Evolutionary conservation across 805 yeast genomes (phyloP).

Genomic region (Saturnispora diversa): DNA sequence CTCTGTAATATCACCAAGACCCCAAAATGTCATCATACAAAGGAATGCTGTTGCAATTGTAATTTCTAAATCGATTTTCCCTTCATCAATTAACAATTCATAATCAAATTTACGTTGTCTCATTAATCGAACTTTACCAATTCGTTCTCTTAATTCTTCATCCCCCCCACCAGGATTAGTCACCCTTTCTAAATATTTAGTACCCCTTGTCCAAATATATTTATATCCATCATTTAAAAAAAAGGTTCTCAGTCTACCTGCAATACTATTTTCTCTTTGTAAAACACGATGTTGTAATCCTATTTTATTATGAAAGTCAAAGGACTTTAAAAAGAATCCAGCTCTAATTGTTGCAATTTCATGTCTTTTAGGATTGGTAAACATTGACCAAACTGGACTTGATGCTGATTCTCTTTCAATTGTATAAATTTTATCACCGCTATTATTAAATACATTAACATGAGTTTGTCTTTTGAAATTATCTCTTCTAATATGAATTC

Average conservation of each 20-base stretch:
- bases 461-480: slow-evolving; percentile 36
- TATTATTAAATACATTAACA: slow-evolving; percentile 42
- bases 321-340: slow-evolving; percentile 38
- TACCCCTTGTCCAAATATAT: slow-evolving; percentile 48
- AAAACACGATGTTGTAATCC: slow-evolving; percentile 41
- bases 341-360: slow-evolving; percentile 46
- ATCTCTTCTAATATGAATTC: slow-evolving; percentile 42
- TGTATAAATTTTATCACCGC: slow-evolving; percentile 38
- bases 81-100: slow-evolving; percentile 45
- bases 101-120: slow-evolving; percentile 54
- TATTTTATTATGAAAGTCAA: slow-evolving; percentile 41
- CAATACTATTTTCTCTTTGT: slow-evolving; percentile 29
- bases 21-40: slow-evolving; percentile 65
- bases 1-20: slow-evolving; percentile 43
- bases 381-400: slow-evolving; percentile 47
- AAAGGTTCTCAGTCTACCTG: slow-evolving; percentile 40
- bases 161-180: slow-evolving; percentile 48
- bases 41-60: slow-evolving; percentile 55
- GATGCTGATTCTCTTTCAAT: slow-evolving; percentile 42
- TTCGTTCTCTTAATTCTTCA: slow-evolving; percentile 45
- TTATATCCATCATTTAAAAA: slow-evolving; percentile 44
- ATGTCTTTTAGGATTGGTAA: slow-evolving; percentile 35
- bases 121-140: slow-evolving; percentile 49
- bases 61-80: slow-evolving; percentile 39
- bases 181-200: slow-evolving; percentile 44